Percentiles rank a stretch among this genome's conserved stretches.
These are phyloP conservation scores for Paradendryphiella salina DNA, from an alignment of 2,329 filamentous ascomycete species.

Conservation along the genomic window DNA sequence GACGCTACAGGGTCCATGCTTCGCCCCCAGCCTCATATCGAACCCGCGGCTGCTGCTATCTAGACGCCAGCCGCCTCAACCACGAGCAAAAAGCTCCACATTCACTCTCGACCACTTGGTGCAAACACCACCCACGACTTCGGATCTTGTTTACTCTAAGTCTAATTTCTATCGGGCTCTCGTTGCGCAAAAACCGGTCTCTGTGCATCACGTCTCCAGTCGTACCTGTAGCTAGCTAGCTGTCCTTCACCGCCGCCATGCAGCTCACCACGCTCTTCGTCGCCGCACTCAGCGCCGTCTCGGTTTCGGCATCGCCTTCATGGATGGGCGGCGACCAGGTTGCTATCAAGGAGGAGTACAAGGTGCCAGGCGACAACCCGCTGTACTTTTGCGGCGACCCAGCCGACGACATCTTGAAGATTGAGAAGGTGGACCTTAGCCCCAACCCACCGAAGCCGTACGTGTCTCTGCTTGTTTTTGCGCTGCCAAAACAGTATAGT, in stretches of 20 bases:
- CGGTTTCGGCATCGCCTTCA: constrained; percentile 47
- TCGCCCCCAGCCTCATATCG: constrained; percentile 10
- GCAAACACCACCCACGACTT: not conserved
- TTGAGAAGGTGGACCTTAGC: constrained; percentile 75
- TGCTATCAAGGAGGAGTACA: constrained; percentile 57
- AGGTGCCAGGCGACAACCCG: constrained; percentile 83
- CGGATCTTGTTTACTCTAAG: not conserved
- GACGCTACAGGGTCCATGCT: constrained; percentile 14
- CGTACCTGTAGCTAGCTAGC: not conserved
- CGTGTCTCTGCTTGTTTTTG: constrained; percentile 46
- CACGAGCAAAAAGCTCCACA: constrained; percentile 14
- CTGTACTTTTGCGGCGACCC: constrained; percentile 77
- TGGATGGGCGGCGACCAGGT: constrained; percentile 53
- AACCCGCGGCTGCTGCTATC: constrained; percentile 4
- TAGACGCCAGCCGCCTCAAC: constrained; percentile 12
- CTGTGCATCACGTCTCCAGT: not conserved
- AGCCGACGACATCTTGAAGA: constrained; percentile 68
- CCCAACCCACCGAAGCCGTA: constrained; percentile 91
- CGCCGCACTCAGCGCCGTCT: constrained; percentile 50
- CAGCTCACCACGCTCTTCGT: constrained; percentile 47
- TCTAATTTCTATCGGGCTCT: not conserved
- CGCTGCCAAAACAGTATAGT: not conserved
- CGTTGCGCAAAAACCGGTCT: not conserved
- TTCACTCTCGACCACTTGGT: constrained; percentile 1
- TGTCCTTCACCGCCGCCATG: constrained; percentile 29